Evolutionary conservation across 257 asterid species (phyloP), one percentile per base, ranked within the genome.

Genomic region (Jacaranda copaia): DNA sequence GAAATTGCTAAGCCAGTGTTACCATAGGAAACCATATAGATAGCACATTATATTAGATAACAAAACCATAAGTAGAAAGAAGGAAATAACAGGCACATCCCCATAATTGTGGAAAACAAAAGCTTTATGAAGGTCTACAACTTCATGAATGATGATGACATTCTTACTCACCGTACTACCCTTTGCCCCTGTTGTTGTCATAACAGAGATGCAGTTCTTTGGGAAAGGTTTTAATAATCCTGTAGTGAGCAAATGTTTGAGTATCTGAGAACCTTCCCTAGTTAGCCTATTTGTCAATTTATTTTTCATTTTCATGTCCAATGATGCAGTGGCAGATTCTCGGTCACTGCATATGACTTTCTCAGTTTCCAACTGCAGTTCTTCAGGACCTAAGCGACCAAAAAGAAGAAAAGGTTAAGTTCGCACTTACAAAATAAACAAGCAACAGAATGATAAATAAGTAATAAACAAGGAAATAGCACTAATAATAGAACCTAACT

Each of bases 131-230:
- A 25, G 70, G 16, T 49, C 36, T 65, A 59, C 32, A 71, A 52
- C 13, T 64, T 75, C 4, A 25, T 43, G 48, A 72, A 77, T 32
- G n/a, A 70, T 52, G 58, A 76, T 25, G 48, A 43, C 39, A 25
- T 25, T 25, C 8, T 49, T 75, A 84, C 96, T 86, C 80, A 96
- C 98, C 88, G 99, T 90, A 81, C 99, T 92, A 66, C 99, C 99
- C 93, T 96, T 96, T 40, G 99, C 99, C 52, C 99, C 99, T 32
- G 97, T 93, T 76, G 96, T 90, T 20, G 99, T 96, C 99, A 96
- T 96, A 38, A 89, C 89, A 48, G 99, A 88, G 68, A 96, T 93
- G 90, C 99, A 93, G 86, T 96, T 96, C 86, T 84, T 84, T 19
- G 99, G 99, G 75, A 96, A 96, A 35, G 97, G 99, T 80, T 93